Percentiles rank a stretch among this genome's conserved stretches.
Conservation (phyloP, 2,329 filamentous ascomycete species). For the Exserohilum rostratum region DNA sequence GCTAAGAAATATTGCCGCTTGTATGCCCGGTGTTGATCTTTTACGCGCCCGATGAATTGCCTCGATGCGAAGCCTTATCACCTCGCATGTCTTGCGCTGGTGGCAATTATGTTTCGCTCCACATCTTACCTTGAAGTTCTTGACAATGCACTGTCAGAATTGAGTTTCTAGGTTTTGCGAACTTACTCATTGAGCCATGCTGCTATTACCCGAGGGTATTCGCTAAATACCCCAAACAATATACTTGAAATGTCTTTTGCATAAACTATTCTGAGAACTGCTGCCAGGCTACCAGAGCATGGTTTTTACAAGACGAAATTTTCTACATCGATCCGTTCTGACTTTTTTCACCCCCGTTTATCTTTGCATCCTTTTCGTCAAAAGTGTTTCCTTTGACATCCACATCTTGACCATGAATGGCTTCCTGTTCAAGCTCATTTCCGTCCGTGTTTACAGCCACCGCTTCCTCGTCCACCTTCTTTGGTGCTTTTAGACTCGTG, state of each 20-base stretch:
- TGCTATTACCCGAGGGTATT: neutral
- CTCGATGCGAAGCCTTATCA: neutral
- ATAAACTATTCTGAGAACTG: neutral
- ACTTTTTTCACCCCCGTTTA: neutral
- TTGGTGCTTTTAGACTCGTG: slow-evolving; percentile 26
- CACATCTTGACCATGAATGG: neutral
- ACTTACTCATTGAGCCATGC: neutral
- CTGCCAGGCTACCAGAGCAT: neutral
- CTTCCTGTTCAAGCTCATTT: neutral
- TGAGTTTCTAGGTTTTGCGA: neutral
- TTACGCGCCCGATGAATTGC: no score
- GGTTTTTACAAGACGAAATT: neutral
- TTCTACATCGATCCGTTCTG: neutral
- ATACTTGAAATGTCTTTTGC: no score
- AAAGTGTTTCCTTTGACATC: neutral
- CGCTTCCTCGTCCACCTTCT: slow-evolving; percentile 22
- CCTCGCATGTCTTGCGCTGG: neutral
- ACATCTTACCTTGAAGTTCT: neutral
- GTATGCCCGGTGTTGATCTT: neutral
- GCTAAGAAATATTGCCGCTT: neutral
- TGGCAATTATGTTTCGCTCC: neutral
- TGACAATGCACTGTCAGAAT: no score
- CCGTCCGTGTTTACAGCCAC: neutral
- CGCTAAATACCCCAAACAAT: neutral
- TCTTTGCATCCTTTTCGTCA: neutral